Evolutionary conservation across 2,329 filamentous ascomycete genomes (phyloP).

Genomic region (Fusarium guadeloupense): DNA sequence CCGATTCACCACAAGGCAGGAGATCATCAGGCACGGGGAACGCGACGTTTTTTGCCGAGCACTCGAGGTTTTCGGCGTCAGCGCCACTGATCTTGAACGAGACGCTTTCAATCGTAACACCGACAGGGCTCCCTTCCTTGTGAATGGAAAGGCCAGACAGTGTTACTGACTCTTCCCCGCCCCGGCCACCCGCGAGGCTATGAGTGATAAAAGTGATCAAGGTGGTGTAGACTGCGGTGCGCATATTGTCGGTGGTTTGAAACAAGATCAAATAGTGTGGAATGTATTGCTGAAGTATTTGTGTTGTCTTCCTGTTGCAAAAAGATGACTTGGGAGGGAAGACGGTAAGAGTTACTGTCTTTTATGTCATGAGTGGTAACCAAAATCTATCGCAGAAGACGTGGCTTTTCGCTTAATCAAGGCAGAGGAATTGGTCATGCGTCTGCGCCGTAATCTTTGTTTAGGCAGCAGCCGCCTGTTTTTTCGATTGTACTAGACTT

Average conservation of each 20-base stretch:
- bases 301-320: not conserved
- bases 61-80: conserved; percentile 13
- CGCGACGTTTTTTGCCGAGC: conserved; percentile 15
- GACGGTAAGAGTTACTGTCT: not conserved
- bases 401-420: not conserved
- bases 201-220: conserved; percentile 1
- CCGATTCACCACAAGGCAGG: conserved; percentile 2
- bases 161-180: conserved; percentile 9
- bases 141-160: conserved; percentile 21
- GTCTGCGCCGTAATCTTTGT: not conserved
- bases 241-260: conserved; percentile 11
- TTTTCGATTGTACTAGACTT: not conserved
- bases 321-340: not conserved
- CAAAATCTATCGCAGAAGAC: not conserved
- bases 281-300: not conserved
- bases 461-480: not conserved
- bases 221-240: conserved; percentile 3
- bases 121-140: conserved; percentile 7
- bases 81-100: conserved; percentile 22
- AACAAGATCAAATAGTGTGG: not conserved
- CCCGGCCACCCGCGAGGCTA: not conserved
- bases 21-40: conserved; percentile 12
- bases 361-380: not conserved
- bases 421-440: not conserved
- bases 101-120: conserved; percentile 2